Evolutionary conservation across 305 asterid genomes (phyloP).

Genomic region (Fraxinus sp.): DNA sequence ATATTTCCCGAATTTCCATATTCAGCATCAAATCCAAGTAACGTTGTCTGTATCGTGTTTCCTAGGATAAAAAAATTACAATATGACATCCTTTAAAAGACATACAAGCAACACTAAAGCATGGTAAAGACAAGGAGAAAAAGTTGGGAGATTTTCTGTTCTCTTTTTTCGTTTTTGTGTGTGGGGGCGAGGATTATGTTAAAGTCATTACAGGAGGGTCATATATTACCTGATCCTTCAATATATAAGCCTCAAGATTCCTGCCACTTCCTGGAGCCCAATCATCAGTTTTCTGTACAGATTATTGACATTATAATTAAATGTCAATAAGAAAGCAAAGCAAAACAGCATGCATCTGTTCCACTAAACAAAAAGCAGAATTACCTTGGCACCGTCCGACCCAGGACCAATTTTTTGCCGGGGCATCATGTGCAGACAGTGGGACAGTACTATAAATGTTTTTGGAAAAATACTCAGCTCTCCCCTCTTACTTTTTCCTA

Average conservation of each 20-base stretch:
- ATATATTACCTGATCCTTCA: constrained; percentile 72
- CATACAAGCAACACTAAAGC: neutral
- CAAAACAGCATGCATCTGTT: neutral
- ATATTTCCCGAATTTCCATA: constrained; percentile 73
- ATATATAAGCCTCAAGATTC: constrained; percentile 61
- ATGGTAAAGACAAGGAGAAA: neutral
- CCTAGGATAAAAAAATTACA: constrained; percentile 41
- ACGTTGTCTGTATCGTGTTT: constrained; percentile 88
- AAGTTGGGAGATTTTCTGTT: neutral
- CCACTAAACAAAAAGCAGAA: neutral
- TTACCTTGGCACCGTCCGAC: constrained; percentile 42
- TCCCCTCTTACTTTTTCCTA: constrained; percentile 90
- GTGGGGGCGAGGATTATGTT: neutral
- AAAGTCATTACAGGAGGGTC: neutral
- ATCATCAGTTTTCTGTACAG: constrained; percentile 51
- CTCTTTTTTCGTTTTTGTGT: neutral
- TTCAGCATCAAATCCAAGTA: constrained; percentile 89
- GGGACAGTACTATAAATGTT: constrained; percentile 61
- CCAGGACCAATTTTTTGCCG: constrained; percentile 63
- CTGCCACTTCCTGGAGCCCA: constrained; percentile 82
- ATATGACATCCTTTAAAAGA: neutral
- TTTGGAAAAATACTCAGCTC: constrained; percentile 89
- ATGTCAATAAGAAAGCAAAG: constrained; percentile 21
- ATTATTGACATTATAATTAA: constrained; percentile 1
- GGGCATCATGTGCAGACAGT: constrained; percentile 95